phyloP scores from a whole-genome alignment of 371 early-diverging fungal genomes.

The Nosema bombycis region DNA sequence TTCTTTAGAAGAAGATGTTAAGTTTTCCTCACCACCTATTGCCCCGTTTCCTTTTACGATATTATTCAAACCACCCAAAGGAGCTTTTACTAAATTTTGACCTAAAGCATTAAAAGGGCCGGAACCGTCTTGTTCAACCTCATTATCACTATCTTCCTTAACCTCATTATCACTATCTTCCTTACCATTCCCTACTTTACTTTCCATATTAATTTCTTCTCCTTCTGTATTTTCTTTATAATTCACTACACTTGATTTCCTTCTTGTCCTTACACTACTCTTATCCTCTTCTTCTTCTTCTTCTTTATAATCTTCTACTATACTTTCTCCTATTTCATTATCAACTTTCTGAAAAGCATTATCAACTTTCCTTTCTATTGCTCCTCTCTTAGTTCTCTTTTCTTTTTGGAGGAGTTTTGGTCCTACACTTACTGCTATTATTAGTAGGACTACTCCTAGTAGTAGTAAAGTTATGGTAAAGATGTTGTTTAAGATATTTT shows the following conservation, averaged over 20 bases:
- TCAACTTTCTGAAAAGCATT: constrained; percentile 18
- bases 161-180: no score
- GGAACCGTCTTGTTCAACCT: no score
- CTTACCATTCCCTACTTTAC: neutral
- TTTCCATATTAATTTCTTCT: neutral
- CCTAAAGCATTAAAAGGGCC: no score
- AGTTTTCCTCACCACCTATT: no score
- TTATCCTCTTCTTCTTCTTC: neutral
- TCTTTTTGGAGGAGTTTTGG: constrained; percentile 14
- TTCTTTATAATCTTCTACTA: neutral
- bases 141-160: no score
- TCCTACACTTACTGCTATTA: neutral
- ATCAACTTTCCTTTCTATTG: neutral
- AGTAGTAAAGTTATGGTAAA: neutral
- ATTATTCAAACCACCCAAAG: no score
- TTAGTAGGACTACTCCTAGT: neutral
- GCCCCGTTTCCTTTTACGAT: no score
- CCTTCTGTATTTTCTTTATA: neutral
- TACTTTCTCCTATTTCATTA: neutral
- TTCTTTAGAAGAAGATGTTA: no score
- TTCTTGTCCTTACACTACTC: neutral
- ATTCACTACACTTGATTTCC: neutral
- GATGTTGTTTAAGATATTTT: constrained; percentile 12
- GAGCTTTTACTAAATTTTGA: no score
- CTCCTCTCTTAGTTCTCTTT: neutral